A percentile compares a stretch with the other conserved stretches of the same genome.
phyloP scores from a whole-genome alignment of 768 basidiomycete species.

The Lactarius psammicola region DNA sequence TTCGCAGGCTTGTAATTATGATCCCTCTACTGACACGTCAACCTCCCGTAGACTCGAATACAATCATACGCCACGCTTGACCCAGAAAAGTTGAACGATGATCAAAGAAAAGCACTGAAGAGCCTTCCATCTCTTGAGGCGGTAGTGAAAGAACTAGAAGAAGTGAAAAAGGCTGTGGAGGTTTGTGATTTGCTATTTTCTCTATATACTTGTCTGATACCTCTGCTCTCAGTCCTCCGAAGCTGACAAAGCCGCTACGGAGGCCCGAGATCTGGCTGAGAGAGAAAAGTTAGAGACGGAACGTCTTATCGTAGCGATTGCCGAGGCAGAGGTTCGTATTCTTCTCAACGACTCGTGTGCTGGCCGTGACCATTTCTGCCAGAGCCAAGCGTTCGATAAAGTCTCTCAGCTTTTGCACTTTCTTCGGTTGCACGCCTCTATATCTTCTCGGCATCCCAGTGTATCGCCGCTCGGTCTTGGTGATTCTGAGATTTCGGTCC shows the following conservation, averaged over 20 bases:
- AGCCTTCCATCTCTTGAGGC: constrained; percentile 76
- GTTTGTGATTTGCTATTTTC: constrained; percentile 41
- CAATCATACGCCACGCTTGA: constrained; percentile 66
- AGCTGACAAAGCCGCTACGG: constrained; percentile 56
- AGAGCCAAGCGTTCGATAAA: constrained; percentile 48
- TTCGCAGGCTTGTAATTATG: constrained; percentile 20
- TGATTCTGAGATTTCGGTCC: constrained; percentile 51
- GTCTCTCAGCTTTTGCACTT: constrained; percentile 55
- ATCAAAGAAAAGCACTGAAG: constrained; percentile 74
- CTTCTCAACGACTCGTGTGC: constrained; percentile 1
- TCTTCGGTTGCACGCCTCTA: constrained; percentile 53
- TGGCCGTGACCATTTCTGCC: constrained; percentile 10
- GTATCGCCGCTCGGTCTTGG: constrained; percentile 44
- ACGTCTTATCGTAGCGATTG: constrained; percentile 54
- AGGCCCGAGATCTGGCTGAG: constrained; percentile 53
- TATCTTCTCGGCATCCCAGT: constrained; percentile 47
- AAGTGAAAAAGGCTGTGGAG: constrained; percentile 83
- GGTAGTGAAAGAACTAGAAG: constrained; percentile 75
- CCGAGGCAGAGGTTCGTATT: constrained; percentile 54
- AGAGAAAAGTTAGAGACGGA: constrained; percentile 55
- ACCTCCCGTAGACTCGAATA: constrained; percentile 59
- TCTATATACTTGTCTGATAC: constrained; percentile 8
- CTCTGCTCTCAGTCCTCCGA: constrained; percentile 52
- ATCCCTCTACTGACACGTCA: neutral
- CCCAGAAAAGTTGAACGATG: constrained; percentile 76